These are phyloP conservation scores for Comarum palustre DNA, from an alignment of 306 rosid species.

Conservation along the genomic window DNA sequence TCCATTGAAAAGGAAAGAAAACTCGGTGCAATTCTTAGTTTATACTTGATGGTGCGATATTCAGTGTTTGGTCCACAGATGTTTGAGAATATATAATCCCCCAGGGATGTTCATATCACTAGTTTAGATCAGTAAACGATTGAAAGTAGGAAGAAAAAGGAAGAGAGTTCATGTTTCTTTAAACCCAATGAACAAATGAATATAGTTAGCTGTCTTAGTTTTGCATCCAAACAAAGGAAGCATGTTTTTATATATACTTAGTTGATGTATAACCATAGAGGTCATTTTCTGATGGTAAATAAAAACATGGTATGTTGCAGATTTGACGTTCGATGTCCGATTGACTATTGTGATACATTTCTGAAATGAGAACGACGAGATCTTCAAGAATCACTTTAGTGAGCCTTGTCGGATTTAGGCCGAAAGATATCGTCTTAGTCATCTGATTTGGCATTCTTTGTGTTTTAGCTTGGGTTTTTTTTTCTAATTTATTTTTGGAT, in stretches of 20 bases:
- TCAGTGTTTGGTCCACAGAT: slow-evolving; percentile 13
- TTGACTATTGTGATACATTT: too few relatives aligned
- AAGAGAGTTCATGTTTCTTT: slow-evolving; percentile 12
- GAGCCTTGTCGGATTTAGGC: too few relatives aligned
- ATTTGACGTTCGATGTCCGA: too few relatives aligned
- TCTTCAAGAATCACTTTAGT: too few relatives aligned
- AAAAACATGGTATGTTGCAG: too few relatives aligned
- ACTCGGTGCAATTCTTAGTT: neutral
- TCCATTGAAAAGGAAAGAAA: slow-evolving; percentile 14
- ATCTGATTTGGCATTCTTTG: too few relatives aligned
- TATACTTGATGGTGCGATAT: neutral
- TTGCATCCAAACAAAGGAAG: slow-evolving; percentile 12
- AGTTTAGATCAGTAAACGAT: neutral
- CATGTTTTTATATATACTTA: neutral
- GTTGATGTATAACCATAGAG: too few relatives aligned
- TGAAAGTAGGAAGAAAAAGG: slow-evolving; percentile 15
- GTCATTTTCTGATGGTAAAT: too few relatives aligned
- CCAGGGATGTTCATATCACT: neutral
- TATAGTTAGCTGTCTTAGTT: neutral
- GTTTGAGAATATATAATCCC: slow-evolving; percentile 4
- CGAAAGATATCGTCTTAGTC: too few relatives aligned
- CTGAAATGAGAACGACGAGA: too few relatives aligned
- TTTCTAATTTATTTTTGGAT: too few relatives aligned
- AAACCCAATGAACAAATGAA: slow-evolving; percentile 5
- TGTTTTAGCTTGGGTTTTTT: too few relatives aligned